Evolutionary conservation across 495 filamentous ascomycete genomes (phyloP).

Genomic region (Collariella sp.): DNA sequence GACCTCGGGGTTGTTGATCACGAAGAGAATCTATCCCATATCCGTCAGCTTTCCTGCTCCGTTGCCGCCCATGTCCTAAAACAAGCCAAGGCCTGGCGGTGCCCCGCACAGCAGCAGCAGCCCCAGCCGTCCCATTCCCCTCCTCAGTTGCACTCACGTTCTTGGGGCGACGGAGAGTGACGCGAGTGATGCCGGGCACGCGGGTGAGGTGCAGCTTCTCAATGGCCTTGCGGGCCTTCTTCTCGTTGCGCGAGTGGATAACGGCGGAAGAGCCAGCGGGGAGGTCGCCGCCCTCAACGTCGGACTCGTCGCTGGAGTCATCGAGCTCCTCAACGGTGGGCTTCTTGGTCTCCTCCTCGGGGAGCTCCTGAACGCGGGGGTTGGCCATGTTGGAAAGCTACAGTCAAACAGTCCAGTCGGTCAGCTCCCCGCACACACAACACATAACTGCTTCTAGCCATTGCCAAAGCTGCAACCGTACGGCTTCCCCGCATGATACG

Average conservation of each 20-base stretch:
- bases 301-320: slow-evolving; percentile 66
- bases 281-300: slow-evolving; percentile 63
- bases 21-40: slow-evolving; percentile 77
- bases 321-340: slow-evolving; percentile 70
- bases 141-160: slow-evolving; percentile 57
- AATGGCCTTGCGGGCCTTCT: slow-evolving; percentile 98
- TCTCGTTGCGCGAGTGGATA: slow-evolving; percentile 97
- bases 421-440: slow-evolving; percentile 26
- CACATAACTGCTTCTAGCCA: slow-evolving; percentile 3
- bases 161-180: slow-evolving; percentile 95
- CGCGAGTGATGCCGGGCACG: slow-evolving; percentile 92
- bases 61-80: not conserved
- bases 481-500: not conserved
- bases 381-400: slow-evolving; percentile 65
- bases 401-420: not conserved
- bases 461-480: slow-evolving; percentile 1
- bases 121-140: not conserved
- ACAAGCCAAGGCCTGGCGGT: not conserved
- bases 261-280: slow-evolving; percentile 80
- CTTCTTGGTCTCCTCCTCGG: slow-evolving; percentile 80
- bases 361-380: slow-evolving; percentile 93
- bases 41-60: slow-evolving; percentile 20
- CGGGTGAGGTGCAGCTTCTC: slow-evolving; percentile 95
- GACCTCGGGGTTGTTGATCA: slow-evolving; percentile 98
- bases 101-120: slow-evolving; percentile 1